Evolutionary conservation across 495 filamentous ascomycete genomes (phyloP).

Genomic region (Tuber melanosporum): DNA sequence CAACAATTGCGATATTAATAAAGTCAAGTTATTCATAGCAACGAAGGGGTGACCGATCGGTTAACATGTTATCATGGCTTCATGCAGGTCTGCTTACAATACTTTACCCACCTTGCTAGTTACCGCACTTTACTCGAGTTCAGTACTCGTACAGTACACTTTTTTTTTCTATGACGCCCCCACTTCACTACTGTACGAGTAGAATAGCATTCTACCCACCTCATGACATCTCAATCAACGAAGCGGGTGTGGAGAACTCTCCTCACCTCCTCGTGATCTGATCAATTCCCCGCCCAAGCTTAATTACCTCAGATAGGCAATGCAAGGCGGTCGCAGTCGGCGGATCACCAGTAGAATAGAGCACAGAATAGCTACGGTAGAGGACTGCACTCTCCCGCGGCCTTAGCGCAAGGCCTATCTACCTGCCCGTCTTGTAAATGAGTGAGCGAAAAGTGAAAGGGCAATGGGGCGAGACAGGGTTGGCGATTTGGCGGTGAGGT

Average conservation of each 20-base stretch:
- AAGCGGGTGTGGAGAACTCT: neutral
- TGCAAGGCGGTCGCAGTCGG: neutral
- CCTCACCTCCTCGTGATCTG: neutral
- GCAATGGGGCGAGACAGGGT: neutral
- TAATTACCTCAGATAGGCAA: neutral
- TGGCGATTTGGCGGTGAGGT: neutral
- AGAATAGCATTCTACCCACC: neutral
- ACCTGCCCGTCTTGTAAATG: neutral
- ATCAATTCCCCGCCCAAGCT: neutral
- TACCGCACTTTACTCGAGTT: neutral
- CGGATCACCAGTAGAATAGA: neutral
- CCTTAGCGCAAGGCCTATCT: neutral
- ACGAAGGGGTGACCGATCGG: neutral
- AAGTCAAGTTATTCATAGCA: neutral
- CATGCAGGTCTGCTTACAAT: neutral
- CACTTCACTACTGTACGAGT: neutral
- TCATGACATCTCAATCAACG: neutral
- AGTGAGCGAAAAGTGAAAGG: neutral
- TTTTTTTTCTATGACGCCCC: neutral
- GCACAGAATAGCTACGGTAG: neutral
- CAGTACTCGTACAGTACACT: neutral
- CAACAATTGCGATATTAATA: neutral
- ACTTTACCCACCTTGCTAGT: neutral
- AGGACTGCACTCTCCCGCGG: neutral
- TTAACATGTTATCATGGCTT: neutral